Evolutionary conservation across 768 basidiomycete genomes (phyloP).

Genomic region (Tylopilus intermedius): DNA sequence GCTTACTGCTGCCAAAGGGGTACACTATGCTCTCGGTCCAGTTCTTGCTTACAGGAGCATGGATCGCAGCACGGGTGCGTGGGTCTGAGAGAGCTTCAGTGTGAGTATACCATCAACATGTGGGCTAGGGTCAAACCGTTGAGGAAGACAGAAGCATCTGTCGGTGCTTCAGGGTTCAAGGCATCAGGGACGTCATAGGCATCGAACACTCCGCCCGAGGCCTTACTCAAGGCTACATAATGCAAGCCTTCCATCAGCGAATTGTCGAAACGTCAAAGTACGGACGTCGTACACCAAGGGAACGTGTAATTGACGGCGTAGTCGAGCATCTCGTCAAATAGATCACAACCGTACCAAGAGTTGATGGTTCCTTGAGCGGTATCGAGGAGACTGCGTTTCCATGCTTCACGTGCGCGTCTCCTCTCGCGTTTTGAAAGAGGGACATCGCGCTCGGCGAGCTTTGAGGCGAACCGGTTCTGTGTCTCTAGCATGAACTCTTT

Average conservation of each 20-base stretch:
- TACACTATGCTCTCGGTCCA: constrained; percentile 35
- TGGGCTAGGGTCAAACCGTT: constrained; percentile 43
- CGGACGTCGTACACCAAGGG: constrained; percentile 46
- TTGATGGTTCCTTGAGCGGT: constrained; percentile 54
- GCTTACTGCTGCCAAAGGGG: constrained; percentile 33
- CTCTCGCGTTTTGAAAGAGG: constrained; percentile 23
- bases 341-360: constrained; percentile 61
- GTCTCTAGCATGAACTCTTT: constrained; percentile 20
- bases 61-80: constrained; percentile 53
- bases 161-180: constrained; percentile 44
- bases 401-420: constrained; percentile 20
- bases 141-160: constrained; percentile 53
- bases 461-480: constrained; percentile 17
- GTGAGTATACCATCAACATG: not conserved
- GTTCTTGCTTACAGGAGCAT: constrained; percentile 59
- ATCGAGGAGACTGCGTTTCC: constrained; percentile 45
- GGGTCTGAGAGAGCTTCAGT: constrained; percentile 37
- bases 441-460: constrained; percentile 21
- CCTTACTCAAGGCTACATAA: constrained; percentile 18
- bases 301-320: constrained; percentile 69
- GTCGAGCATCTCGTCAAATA: constrained; percentile 62
- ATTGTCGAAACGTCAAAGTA: not conserved
- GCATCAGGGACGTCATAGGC: constrained; percentile 56
- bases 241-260: not conserved
- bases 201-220: constrained; percentile 36